These are phyloP conservation scores for Lentinula lateritia DNA, from an alignment of 768 basidiomycete genomes.

Conservation along the genomic window DNA sequence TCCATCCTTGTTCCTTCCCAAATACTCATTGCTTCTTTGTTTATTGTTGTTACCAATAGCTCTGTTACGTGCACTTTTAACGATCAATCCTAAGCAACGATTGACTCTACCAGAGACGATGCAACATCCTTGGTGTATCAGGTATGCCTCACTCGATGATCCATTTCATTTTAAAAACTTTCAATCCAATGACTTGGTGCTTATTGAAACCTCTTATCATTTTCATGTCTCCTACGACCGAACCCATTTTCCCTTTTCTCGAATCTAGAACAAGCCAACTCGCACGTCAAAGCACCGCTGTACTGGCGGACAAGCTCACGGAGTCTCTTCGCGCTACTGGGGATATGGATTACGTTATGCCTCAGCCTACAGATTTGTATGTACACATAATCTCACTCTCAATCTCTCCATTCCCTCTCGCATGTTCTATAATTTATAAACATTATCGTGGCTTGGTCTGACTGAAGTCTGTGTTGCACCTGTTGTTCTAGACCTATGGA, in stretches of 20 bases:
- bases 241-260: not conserved
- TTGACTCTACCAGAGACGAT: slow-evolving; percentile 49
- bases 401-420: too few species aligned
- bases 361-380: slow-evolving; percentile 27
- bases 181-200: too few species aligned
- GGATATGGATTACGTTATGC: slow-evolving; percentile 68
- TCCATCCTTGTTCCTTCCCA: too few species aligned
- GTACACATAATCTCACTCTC: too few species aligned
- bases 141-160: slow-evolving; percentile 34
- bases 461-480: slow-evolving; percentile 5
- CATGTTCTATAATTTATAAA: too few species aligned
- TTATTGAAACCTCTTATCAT: too few species aligned
- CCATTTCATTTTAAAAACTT: not conserved
- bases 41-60: slow-evolving; percentile 36
- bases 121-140: slow-evolving; percentile 69
- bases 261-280: slow-evolving; percentile 63
- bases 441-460: not conserved
- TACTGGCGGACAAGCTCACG: slow-evolving; percentile 68
- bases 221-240: too few species aligned
- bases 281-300: slow-evolving; percentile 39
- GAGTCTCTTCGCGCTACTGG: slow-evolving; percentile 62
- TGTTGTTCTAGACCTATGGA: slow-evolving; percentile 27
- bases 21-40: not conserved
- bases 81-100: slow-evolving; percentile 62
- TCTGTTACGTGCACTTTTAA: slow-evolving; percentile 69